Evolutionary conservation across 164 flowering plant species (phyloP), one percentile per base, ranked within the genome.

Genomic region (Umbellularia californica): DNA sequence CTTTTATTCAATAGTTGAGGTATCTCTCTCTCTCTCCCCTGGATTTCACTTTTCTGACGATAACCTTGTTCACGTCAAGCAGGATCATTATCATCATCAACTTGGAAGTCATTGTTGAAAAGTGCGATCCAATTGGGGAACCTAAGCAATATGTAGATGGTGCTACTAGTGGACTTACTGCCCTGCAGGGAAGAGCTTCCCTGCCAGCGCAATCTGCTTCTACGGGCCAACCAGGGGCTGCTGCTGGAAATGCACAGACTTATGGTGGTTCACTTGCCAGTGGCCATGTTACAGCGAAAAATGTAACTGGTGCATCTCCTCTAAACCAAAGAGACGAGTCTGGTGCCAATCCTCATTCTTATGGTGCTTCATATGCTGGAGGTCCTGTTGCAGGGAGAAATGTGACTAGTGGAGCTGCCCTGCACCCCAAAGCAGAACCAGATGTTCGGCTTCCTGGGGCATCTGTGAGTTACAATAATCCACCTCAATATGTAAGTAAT

Each of bases 71-170:
- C 19, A 30, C 28, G 51, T 62, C 62, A 30, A 58, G 67, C 89
- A 96, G 99, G 88, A 92, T 96, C 68, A 88, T 96, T 63, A 88
- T 96, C 24, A 85, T 96, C 64, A 74, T 88, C 35, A 90, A 90
- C 55, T 64, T 96, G 83, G 87, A 84, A n/a, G 87, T 96, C 58
- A 69, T 92, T 19, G 70, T 83, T 71, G 88, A 85, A 47, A 81
- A 80, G 52, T 88, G 86, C 82, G 90, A 85, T 58, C 71, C 75
- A 5, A 90, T 96, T 80, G 99, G 98, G 66, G 85, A 92, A 15
- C 97, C 97, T 41, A 82, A 80, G 73, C 82, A 47, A 24, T 87
- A 76, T 69, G 77, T 47, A 67, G 75, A 70, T 69, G 73, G 75
- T 12, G 65, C 73, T 66, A 6, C 77, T 70, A 70, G 77, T 70